Conservation (phyloP, 2,329 filamentous ascomycete species). For the Neonectria sp. region DNA sequence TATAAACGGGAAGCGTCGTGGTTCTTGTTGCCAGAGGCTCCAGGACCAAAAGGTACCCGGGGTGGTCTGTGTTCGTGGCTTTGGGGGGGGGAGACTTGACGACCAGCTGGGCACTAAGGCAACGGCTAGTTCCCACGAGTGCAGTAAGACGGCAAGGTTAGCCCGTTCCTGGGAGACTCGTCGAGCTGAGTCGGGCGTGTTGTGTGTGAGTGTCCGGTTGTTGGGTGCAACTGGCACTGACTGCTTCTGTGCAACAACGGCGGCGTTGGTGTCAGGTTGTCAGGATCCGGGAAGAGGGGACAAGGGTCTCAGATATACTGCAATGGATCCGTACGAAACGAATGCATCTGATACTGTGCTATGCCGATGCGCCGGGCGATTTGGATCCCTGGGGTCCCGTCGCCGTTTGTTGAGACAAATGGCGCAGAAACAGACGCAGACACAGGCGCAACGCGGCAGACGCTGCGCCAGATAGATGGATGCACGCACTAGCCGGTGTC, state of each 20-base stretch:
- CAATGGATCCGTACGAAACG: slow-evolving; percentile 1
- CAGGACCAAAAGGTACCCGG: slow-evolving; percentile 2
- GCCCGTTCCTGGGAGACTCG: not conserved
- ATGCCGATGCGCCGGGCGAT: not conserved
- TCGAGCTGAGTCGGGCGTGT: not conserved
- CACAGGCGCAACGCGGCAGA: slow-evolving; percentile 11
- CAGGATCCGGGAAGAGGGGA: not conserved
- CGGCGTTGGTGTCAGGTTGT: slow-evolving; percentile 24
- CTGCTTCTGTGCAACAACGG: slow-evolving; percentile 22
- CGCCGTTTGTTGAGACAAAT: slow-evolving; percentile 28
- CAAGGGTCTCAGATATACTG: slow-evolving; percentile 32
- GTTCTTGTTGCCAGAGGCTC: not conserved
- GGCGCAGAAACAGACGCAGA: slow-evolving; percentile 7
- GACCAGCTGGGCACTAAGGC: too few species aligned
- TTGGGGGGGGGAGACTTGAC: not conserved
- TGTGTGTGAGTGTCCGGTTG: not conserved
- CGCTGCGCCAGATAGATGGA: slow-evolving; percentile 3
- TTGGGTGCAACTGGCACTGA: not conserved
- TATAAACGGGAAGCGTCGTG: slow-evolving; percentile 34
- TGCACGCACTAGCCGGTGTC: slow-evolving; percentile 2
- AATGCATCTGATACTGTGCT: not conserved
- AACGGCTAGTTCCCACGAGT: not conserved
- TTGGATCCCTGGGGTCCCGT: not conserved
- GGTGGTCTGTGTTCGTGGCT: slow-evolving; percentile 1
- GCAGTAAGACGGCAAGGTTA: not conserved